phyloP scores from a whole-genome alignment of 768 basidiomycete species.

The Infundibulicybe gibba region DNA sequence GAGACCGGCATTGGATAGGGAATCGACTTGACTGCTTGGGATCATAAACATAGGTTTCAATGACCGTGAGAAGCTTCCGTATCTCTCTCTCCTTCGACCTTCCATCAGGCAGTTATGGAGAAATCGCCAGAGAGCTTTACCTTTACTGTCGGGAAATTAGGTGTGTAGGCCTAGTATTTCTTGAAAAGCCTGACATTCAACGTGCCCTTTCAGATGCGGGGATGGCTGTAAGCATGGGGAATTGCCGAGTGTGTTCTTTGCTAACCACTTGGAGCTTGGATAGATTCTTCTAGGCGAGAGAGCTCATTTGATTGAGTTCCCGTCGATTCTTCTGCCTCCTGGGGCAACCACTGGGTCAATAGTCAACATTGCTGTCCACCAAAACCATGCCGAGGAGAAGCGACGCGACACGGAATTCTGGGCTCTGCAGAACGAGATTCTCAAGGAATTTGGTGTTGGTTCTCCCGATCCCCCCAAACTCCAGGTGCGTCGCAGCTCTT shows the following conservation, averaged over 20 bases:
- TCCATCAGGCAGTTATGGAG: neutral
- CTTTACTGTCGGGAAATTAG: conserved; percentile 95
- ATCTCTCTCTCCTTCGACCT: neutral
- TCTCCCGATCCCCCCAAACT: conserved; percentile 74
- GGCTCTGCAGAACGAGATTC: conserved; percentile 78
- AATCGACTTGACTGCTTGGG: too few species aligned
- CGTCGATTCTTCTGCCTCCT: conserved; percentile 89
- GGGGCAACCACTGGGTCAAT: conserved; percentile 93
- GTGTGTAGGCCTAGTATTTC: conserved; percentile 38
- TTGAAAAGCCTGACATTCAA: conserved; percentile 3
- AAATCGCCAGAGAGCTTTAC: conserved; percentile 66
- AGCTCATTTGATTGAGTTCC: conserved; percentile 97
- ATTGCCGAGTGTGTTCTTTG: neutral
- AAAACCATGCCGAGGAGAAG: conserved; percentile 82
- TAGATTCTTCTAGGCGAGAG: conserved; percentile 92
- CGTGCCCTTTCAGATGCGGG: conserved; percentile 67
- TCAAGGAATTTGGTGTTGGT: conserved; percentile 64
- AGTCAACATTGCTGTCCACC: conserved; percentile 93
- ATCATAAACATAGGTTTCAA: too few species aligned
- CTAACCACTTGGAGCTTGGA: conserved; percentile 3
- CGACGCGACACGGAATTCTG: conserved; percentile 80
- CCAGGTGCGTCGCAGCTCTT: conserved; percentile 42
- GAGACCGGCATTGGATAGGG: neutral
- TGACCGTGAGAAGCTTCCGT: neutral
- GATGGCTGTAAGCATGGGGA: conserved; percentile 67